These are phyloP conservation scores for Mycena indigotica DNA, from an alignment of 768 basidiomycete species.

Conservation along the genomic window DNA sequence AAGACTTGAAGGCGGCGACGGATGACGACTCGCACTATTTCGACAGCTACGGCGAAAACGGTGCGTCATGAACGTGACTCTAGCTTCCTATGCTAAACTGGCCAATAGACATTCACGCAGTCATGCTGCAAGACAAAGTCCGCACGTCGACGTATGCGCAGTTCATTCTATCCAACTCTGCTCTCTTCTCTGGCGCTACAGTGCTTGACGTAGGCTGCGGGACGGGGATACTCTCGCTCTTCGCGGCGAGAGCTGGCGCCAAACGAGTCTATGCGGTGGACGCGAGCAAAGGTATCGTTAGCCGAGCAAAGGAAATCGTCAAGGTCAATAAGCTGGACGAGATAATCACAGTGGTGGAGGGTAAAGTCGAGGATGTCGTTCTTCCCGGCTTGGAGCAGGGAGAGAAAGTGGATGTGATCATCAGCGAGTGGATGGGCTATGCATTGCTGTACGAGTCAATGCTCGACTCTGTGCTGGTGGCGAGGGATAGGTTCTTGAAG, in stretches of 20 bases:
- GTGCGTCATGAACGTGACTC: constrained; percentile 41
- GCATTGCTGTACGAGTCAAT: constrained; percentile 93
- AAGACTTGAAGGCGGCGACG: no score
- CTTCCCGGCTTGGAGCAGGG: constrained; percentile 62
- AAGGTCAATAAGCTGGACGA: constrained; percentile 71
- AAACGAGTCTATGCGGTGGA: constrained; percentile 91
- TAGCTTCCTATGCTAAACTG: not conserved
- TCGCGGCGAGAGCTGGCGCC: constrained; percentile 88
- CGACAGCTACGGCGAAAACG: constrained; percentile 85
- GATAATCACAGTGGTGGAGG: constrained; percentile 83
- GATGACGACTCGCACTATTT: constrained; percentile 97
- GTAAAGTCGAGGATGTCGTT: constrained; percentile 86
- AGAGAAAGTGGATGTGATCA: constrained; percentile 86
- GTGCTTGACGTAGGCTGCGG: constrained; percentile 98
- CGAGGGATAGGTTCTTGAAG: constrained; percentile 83
- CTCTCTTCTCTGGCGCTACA: constrained; percentile 77
- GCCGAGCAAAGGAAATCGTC: constrained; percentile 77
- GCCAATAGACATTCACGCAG: constrained; percentile 81
- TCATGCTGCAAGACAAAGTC: constrained; percentile 96
- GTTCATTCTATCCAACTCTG: constrained; percentile 83
- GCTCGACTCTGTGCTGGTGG: constrained; percentile 91
- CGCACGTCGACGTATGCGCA: constrained; percentile 91
- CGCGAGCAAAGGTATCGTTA: constrained; percentile 74
- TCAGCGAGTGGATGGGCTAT: constrained; percentile 99
- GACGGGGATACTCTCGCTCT: constrained; percentile 88